A percentile compares a stretch with the other conserved stretches of the same genome.
These are phyloP conservation scores for Cafeteria roenbergensis DNA, from an alignment of 108 stramenopile genomes.

Conservation along the genomic window DNA sequence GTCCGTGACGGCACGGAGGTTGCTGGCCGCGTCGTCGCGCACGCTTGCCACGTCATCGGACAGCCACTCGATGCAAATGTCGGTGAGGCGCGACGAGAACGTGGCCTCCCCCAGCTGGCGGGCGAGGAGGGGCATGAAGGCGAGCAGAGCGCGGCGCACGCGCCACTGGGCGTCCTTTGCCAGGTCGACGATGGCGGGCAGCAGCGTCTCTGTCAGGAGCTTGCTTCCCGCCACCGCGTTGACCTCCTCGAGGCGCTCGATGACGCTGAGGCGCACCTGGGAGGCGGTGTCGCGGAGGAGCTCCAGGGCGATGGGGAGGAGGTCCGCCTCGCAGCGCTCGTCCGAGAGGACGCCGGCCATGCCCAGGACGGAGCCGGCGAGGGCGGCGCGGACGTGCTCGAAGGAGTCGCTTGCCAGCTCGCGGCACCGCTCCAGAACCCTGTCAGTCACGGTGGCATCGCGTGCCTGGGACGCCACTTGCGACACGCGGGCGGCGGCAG, in stretches of 20 bases:
- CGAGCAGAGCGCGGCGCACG: conserved; percentile 82
- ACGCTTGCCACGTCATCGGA: conserved; percentile 79
- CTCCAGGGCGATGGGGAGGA: conserved; percentile 81
- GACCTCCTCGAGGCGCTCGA: conserved; percentile 69
- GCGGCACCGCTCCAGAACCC: conserved; percentile 25
- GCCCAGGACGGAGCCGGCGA: conserved; percentile 79
- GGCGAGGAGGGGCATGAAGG: conserved; percentile 78
- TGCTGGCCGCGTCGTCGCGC: conserved; percentile 70
- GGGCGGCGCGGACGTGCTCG: conserved; percentile 57
- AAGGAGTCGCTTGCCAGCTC: conserved; percentile 30
- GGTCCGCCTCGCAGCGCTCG: conserved; percentile 63
- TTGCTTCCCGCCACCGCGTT: conserved; percentile 87
- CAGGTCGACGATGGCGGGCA: conserved; percentile 86
- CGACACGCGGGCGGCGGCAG: conserved; percentile 68
- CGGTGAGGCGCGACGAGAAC: conserved; percentile 63
- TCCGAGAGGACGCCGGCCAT: conserved; percentile 71
- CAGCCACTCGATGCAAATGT: conserved; percentile 79
- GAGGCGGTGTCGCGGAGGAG: conserved; percentile 80
- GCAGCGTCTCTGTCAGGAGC: conserved; percentile 69
- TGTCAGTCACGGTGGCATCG: conserved; percentile 7
- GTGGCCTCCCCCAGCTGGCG: conserved; percentile 74
- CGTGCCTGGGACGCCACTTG: conserved; percentile 41
- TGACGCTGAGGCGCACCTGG: conserved; percentile 73
- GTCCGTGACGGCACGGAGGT: conserved; percentile 60
- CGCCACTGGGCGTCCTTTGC: conserved; percentile 91